Evolutionary conservation across 352 stramenopile genomes (phyloP), one percentile per base, ranked within the genome.

Genomic region (Thalassiosira livingstoniorum): DNA sequence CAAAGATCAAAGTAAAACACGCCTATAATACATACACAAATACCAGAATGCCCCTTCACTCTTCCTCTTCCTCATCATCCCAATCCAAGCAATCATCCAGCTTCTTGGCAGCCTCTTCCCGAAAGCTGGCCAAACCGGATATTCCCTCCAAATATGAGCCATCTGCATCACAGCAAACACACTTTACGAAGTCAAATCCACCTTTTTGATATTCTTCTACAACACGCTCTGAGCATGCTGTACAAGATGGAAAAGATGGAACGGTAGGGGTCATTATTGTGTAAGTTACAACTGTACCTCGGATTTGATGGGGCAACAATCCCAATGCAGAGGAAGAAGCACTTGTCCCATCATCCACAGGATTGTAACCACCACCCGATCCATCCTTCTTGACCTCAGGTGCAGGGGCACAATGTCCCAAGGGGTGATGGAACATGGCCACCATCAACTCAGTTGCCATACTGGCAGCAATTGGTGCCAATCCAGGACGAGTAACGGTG

Each of bases 361-460:
- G 53, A 76, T 61, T 31, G 43, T 80, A 77, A 34, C 67, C 43
- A 73, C 73, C 75, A 82, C 42, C 60, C 39, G 35, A 53, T 72
- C 32, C 18, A 39, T 42, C 39, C 42, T 65, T 95, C 87, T 18
- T 77, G 75, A n/a, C 43, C 34, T 64, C 71, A 25, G 73, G 88
- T 5, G 95, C 95, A 51, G 83, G 83, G 2, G 94, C 94, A 45
- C 88, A 83, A 39, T 97, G 92, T 42, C 94, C 90, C 13, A 95
- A 77, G 3, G 95, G 92, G 23, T 98, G 96, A 70, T 99, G 97
- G 63, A 99, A 92, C 37, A 99, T 84, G 4, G 95, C 95, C 10
- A 99, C 96, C 23, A 98, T 92, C 39, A 99, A 85, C 78, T 99
- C 98, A 0, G 98, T 98, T 0, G 97, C 97, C 35, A 98, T 98